Conservation (phyloP, 2,329 filamentous ascomycete genomes). For the Talaromyces funiculosus region DNA sequence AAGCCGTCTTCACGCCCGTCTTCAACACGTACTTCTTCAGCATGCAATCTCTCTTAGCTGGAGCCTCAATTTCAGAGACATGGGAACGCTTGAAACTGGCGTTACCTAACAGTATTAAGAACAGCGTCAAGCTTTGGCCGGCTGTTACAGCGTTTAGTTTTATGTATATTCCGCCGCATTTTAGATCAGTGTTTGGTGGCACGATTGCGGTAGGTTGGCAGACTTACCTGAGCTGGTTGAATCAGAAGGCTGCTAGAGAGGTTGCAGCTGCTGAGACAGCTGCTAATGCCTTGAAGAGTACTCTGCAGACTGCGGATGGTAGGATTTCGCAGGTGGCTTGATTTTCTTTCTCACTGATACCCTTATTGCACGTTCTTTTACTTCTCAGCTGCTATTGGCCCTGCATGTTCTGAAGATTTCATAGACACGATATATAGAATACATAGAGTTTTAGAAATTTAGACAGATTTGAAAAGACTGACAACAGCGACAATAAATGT, state of each 20-base stretch:
- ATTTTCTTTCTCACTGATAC: conserved; percentile 1
- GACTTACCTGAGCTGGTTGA: conserved; percentile 79
- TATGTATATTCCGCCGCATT: conserved; percentile 72
- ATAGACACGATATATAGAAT: not conserved
- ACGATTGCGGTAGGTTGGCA: conserved; percentile 84
- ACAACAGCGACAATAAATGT: not conserved
- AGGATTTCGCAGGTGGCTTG: conserved; percentile 7
- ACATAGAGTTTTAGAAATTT: not conserved
- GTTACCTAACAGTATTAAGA: conserved; percentile 69
- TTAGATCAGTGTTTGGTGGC: conserved; percentile 73
- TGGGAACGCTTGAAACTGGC: conserved; percentile 67
- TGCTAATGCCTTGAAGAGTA: not conserved
- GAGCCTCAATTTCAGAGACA: conserved; percentile 59
- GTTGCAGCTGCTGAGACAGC: conserved; percentile 36
- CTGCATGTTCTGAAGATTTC: not conserved
- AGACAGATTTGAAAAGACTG: not conserved
- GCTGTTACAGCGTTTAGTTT: conserved; percentile 81
- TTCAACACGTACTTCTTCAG: conserved; percentile 84
- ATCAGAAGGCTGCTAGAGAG: conserved; percentile 62
- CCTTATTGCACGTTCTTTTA: not conserved
- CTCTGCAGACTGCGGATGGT: not conserved
- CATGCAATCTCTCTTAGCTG: conserved; percentile 68
- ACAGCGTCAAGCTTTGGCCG: conserved; percentile 84
- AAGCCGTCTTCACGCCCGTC: conserved; percentile 71
- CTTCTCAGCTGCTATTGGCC: not conserved